Base-by-base conservation (phyloP, 345 rosid species). In the Syzygium jambos region DNA sequence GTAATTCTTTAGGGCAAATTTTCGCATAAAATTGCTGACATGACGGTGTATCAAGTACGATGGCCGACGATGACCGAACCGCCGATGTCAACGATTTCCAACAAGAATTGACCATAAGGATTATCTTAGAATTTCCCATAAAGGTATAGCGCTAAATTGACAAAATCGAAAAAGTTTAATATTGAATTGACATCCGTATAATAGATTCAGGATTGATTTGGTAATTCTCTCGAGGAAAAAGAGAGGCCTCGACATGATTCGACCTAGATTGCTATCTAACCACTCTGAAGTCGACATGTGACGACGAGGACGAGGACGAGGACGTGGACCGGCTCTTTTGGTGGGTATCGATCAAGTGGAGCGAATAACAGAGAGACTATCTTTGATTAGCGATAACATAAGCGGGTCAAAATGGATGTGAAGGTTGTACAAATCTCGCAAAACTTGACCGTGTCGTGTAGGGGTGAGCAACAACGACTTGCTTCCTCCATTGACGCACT, bases 101-200 rank as follows among this genome's bases (percentile, higher is more conserved):
- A 9, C 0, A 3, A 17, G 34, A 9, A 68, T 68, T 34, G 7
- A 30, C 17, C 38, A 2, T 0, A 34, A 17, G 15, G 12, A 17
- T 17, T 68, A 34, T 9, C 9, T 68, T 68, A 5, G 0, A 34
- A 68, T 8, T 8, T 68, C 9, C 19, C 3, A 1, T 2, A 4
- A 34, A 68, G 0, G 10, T 68, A 30, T 30, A 68, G 23, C 5
- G 5, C 11, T 7, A 8, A 8, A 55, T 55, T 3, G 11, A 55
- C 9, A 55, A 55, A 55, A 21, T 8, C 7, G 4, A 22, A 21
- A 22, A 55, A 0, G 0, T 14, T 68, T 15, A 29, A 1, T 5
- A 29, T 0, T 65, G 17, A 30, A 30, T 30, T 6, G 1, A 0
- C 5, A 3, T 15, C 4, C 5, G 0, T 1, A 5, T 10, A 30